Base-by-base conservation (phyloP, 169 alveolate genomes). In the Eimeria brunetti region DNA sequence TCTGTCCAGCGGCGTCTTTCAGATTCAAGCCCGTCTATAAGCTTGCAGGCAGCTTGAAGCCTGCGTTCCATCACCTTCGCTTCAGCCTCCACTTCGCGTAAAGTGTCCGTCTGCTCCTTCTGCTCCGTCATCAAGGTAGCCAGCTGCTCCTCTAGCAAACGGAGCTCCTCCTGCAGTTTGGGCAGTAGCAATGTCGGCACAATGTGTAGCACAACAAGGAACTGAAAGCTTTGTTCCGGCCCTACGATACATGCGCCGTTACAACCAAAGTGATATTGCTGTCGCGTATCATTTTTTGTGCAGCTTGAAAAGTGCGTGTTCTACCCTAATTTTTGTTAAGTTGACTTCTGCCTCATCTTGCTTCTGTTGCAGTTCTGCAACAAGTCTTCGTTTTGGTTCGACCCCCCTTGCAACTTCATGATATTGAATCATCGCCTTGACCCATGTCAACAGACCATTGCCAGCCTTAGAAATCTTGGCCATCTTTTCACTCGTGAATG, bases 401-500 rank as follows among this genome's bases (percentile, higher is more conserved):
- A 99, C 99, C 24, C 97, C 96, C 94, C 97, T 97, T 73, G 98
- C 98, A 60, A 98, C 98, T 85, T 98, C 98, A 96, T 98, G 98
- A 90, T 98, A 98, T 89, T 98, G 97, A 33, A 98, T 96, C 97
- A 98, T 98, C 38, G 99, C 99, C 51, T 94, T 96, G 80, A 98
- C 98, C 99, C 99, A 98, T 62, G 97, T 95, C 95, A 98, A 96
- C 86, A 99, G 97, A 92, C 99, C 99, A 91, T 97, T 98, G 33
- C 99, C 99, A 33, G 99, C 99, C 89, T 97, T 96, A n/a, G 99
- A 98, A 41, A 97, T 96, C 51, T 95, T 91, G 85, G 85, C 96
- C 96, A 98, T 98, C 89, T 94, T 96, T 90, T 97, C 98, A 53
- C 98, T 98, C 71, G 78, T 78, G 51, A 97, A 97, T 24, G 97